Base-by-base conservation (phyloP, 306 rosid species). In the Trifolium pratense region DNA sequence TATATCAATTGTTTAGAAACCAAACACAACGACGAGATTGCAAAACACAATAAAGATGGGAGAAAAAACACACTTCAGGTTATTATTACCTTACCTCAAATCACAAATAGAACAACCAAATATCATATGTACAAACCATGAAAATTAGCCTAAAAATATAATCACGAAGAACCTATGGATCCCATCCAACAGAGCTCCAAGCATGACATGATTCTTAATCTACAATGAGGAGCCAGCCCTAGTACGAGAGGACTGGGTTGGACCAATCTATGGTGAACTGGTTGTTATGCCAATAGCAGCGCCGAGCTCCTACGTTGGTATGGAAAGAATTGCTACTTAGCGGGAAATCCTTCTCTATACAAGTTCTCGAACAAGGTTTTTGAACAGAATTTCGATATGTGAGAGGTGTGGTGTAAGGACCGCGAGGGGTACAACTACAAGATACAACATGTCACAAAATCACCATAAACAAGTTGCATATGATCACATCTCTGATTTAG, bases 21-120 rank as follows among this genome's bases (percentile, higher is more conserved):
- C 12, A 10, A 11, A 42, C 48, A 42, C 15, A 42, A 42, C 48
- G 0, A 42, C 12, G 48, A 42, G 15, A 12, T 42, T 11, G 15
- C 15, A 10, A 42, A 42, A 12, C 14, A 42, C 4, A 42, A 8
- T 9, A 39, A 39, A 39, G 12, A 21, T 21, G 11, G 10, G 8
- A 39, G 2, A 9, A 39, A 34, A 34, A 34, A 34, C 9, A 34
- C 9, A 6, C 48, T 57, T 40, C n/a, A n/a, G n/a, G n/a, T n/a
- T n/a, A n/a, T n/a, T n/a, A n/a, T n/a, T n/a, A n/a, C n/a, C n/a
- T n/a, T n/a, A n/a, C n/a, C n/a, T n/a, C 55, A 48, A 65, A 71
- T 49, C 53, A 32, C 40, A 49, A 74, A 56, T 26, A 51, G 16
- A 64, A 31, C 13, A 39, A 26, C 59, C 20, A 78, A 79, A 73